These are phyloP conservation scores for Fusarium tricinctum DNA, from an alignment of 2,329 filamentous ascomycete species.

Conservation along the genomic window DNA sequence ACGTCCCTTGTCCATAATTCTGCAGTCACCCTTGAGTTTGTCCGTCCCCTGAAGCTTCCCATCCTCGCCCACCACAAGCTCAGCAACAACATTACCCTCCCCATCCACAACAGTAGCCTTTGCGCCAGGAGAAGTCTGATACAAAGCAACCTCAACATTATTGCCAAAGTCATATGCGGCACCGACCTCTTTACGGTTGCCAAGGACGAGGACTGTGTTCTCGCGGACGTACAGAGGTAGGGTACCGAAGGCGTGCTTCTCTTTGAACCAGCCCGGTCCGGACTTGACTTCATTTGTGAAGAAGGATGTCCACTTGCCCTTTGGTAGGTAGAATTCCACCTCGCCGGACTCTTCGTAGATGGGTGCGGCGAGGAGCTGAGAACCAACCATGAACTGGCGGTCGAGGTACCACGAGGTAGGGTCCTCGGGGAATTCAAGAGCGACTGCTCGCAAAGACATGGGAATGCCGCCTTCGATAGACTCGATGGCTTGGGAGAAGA, in stretches of 20 bases:
- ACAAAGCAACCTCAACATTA: conserved; percentile 64
- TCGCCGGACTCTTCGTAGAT: conserved; percentile 73
- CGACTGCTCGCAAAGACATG: conserved; percentile 73
- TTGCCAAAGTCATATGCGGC: conserved; percentile 63
- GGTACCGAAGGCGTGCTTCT: conserved; percentile 70
- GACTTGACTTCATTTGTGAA: conserved; percentile 64
- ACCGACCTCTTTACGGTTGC: conserved; percentile 56
- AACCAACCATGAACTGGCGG: conserved; percentile 81
- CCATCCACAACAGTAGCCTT: conserved; percentile 59
- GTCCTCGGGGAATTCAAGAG: conserved; percentile 79
- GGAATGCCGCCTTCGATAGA: conserved; percentile 67
- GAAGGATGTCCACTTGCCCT: conserved; percentile 63
- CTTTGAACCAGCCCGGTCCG: conserved; percentile 70
- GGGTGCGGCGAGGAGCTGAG: conserved; percentile 73
- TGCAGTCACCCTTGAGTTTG: conserved; percentile 56
- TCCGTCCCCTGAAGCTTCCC: conserved; percentile 58
- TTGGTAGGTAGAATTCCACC: conserved; percentile 75
- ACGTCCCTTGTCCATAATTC: conserved; percentile 45
- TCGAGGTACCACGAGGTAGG: conserved; percentile 77
- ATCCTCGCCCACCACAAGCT: conserved; percentile 56
- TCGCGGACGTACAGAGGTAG: conserved; percentile 71
- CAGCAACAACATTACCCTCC: conserved; percentile 58
- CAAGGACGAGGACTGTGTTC: conserved; percentile 64
- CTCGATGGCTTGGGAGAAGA: conserved; percentile 60
- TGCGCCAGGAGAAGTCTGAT: conserved; percentile 58